Evolutionary conservation across 495 filamentous ascomycete genomes (phyloP), one percentile per base, ranked within the genome.

Genomic region (Jackrogersella minutella): DNA sequence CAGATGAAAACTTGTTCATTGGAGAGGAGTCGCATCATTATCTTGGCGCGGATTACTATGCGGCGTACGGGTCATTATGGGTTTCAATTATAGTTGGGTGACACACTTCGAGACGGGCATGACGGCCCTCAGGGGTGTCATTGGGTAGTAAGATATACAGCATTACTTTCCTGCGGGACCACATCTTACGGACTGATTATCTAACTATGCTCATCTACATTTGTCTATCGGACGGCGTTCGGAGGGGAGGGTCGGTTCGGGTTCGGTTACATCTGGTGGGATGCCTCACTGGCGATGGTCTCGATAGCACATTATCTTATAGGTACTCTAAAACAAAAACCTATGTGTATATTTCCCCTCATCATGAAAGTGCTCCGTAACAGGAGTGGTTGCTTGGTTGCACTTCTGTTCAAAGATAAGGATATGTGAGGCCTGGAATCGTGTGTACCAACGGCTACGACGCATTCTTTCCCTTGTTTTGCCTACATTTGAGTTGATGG

Each of bases 11-110:
- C 50, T 47, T 30, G 40, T 37, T 65, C 17, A 69, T 65, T 65
- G 46, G 44, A 62, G 33, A 10, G 36, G 50, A 43, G 51, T 54
- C 51, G 36, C 56, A 65, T 53, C 37, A 57, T 39, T 22, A 43
- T 56, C 66, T 65, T 64, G 61, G 61, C 66, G 19, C 53, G 31
- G 60, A 50, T 58, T 61, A 51, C 61, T 60, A 31, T 34, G 56
- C 60, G 66, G 66, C 66, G 43, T 52, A 52, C 43, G 26, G 66
- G 51, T 47, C 51, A 41, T 56, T 46, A 22, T 43, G 56, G 30
- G 49, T 52, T 65, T 69, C 46, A 39, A 65, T 53, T 62, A 36
- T 49, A 62, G 43, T 57, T 64, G 66, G 66, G 41, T 64, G 22
- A 21, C 31, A 58, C 43, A 26, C 8, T 61, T 46, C 19, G 11